Conservation (phyloP, 805 yeast genomes). For the Candida orba region DNA sequence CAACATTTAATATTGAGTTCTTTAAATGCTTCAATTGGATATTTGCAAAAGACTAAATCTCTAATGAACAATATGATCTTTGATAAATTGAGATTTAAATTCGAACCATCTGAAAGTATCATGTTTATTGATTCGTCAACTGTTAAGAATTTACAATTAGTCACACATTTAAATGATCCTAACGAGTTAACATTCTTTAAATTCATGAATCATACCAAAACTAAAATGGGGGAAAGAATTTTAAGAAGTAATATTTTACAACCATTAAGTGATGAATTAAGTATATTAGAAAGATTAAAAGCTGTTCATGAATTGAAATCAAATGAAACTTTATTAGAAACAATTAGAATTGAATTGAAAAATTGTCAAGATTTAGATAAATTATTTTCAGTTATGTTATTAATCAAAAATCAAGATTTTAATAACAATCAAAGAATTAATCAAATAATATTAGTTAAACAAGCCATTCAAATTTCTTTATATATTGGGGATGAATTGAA, state of each 20-base stretch:
- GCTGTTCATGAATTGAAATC: constrained; percentile 31
- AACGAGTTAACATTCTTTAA: constrained; percentile 30
- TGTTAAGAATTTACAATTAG: constrained; percentile 31
- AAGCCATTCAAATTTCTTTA: constrained; percentile 23
- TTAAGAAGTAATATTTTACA: constrained; percentile 38
- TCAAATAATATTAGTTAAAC: constrained; percentile 33
- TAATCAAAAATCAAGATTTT: constrained; percentile 23
- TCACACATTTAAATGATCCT: constrained; percentile 26
- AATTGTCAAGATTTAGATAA: constrained; percentile 33
- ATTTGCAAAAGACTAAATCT: constrained; percentile 13
- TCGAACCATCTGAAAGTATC: constrained; percentile 32
- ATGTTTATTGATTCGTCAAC: constrained; percentile 38
- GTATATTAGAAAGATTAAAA: constrained; percentile 29
- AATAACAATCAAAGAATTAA: constrained; percentile 23
- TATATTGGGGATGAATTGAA: constrained; percentile 6
- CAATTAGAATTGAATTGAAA: constrained; percentile 21
- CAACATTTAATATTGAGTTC: constrained; percentile 28
- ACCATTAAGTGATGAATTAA: constrained; percentile 34
- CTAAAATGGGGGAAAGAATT: constrained; percentile 40
- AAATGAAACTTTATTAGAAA: constrained; percentile 11
- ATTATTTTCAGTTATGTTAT: constrained; percentile 30
- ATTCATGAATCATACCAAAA: constrained; percentile 31
- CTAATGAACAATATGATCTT: constrained; percentile 10
- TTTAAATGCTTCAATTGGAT: constrained; percentile 26
- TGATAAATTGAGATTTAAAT: constrained; percentile 29